These are phyloP conservation scores for Trypanosoma conorhini DNA, from an alignment of 208 protist genomes.

Conservation along the genomic window DNA sequence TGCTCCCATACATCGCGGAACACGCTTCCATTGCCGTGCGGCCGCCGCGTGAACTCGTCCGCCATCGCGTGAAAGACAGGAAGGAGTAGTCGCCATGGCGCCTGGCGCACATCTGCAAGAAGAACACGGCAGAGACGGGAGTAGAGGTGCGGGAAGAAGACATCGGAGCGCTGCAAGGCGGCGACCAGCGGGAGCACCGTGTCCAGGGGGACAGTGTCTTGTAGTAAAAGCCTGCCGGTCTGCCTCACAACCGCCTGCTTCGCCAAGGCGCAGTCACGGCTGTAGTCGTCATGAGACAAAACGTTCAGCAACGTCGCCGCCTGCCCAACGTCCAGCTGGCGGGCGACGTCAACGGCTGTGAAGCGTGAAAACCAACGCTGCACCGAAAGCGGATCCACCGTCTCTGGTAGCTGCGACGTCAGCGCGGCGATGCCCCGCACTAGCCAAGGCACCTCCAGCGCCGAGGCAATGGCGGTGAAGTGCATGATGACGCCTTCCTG, in stretches of 20 bases:
- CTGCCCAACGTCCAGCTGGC: conserved; percentile 41
- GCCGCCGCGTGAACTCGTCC: conserved; percentile 65
- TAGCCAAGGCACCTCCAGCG: conserved; percentile 48
- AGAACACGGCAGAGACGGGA: conserved; percentile 62
- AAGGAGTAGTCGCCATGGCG: conserved; percentile 48
- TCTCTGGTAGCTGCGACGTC: conserved; percentile 23
- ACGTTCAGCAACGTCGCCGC: conserved; percentile 50
- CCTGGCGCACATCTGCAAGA: conserved; percentile 56
- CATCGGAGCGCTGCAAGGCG: conserved; percentile 48
- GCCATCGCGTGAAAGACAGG: conserved; percentile 55
- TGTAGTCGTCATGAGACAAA: conserved; percentile 36
- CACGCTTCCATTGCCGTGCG: conserved; percentile 44
- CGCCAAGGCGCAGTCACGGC: conserved; percentile 29
- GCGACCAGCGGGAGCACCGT: conserved; percentile 29
- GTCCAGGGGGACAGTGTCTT: conserved; percentile 36
- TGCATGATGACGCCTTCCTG: conserved; percentile 64
- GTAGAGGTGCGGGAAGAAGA: conserved; percentile 67
- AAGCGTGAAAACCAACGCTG: conserved; percentile 78
- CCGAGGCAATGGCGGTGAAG: conserved; percentile 58
- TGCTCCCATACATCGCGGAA: conserved; percentile 85
- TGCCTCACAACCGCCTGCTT: conserved; percentile 27
- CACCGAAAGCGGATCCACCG: conserved; percentile 66
- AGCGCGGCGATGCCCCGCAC: conserved; percentile 45
- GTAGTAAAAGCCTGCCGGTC: conserved; percentile 16
- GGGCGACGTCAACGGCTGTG: conserved; percentile 56